Evolutionary conservation across 495 filamentous ascomycete genomes (phyloP), one percentile per base, ranked within the genome.

Genomic region (Penicillium silybi): DNA sequence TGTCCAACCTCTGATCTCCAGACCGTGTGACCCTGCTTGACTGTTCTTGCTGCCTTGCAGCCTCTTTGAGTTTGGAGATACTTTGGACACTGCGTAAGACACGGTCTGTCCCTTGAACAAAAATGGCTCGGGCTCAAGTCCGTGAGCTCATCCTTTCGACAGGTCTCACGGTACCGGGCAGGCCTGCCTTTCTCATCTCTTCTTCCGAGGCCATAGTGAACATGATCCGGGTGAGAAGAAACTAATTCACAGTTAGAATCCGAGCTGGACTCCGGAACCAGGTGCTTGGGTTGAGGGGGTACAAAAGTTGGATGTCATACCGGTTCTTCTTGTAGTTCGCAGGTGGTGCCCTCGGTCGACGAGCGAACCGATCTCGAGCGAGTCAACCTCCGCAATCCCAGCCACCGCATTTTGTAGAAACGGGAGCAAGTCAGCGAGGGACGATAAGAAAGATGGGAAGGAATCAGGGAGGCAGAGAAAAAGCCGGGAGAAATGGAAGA

Each of bases 1-100:
- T 72, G 69, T 74, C 71, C 64, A 71, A 74, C 57, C 37, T 20
- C 37, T 40, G 52, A 66, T 63, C 46, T 54, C 56, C 56, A 54
- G 53, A 39, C 54, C 58, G 57, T 64, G 60, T 64, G 59, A 67
- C 60, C 41, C 16, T 29, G 39, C 16, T 47, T 23, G 20, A 50
- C 41, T 16, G 40, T 38, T 53, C 41, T 57, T 46, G 44, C 43
- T 58, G 48, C 49, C 55, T 58, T 39, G 50, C 56, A 49, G 53
- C 35, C 20, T 42, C 49, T 54, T 61, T 59, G 45, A 41, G 51
- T 50, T 54, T 48, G 42, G 1, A 20, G n/a, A 26, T 44, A 25
- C 16, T 25, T 26, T 44, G 42, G 42, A 44, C 8, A 23, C 41
- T n/a, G 25, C 13, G 42, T 44, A 11, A 17, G 29, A 32, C 29